Conservation (phyloP, 352 stramenopile genomes). For the Blastocystis sp. region DNA sequence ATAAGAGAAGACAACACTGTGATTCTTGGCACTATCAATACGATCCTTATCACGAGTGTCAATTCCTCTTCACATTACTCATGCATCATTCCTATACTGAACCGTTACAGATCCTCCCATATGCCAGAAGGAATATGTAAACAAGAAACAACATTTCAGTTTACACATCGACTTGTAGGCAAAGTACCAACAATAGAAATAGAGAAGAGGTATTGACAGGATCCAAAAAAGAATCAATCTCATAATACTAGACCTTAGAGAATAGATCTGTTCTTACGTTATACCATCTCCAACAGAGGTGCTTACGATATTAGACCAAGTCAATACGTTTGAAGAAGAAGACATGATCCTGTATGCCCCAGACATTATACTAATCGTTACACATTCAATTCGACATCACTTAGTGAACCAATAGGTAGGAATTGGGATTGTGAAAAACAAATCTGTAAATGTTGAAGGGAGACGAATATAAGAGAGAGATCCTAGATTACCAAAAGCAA, state of each 20-base stretch:
- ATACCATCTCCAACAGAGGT: not conserved
- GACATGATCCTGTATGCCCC: not conserved
- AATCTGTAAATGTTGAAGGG: too few relatives aligned
- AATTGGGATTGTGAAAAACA: not conserved
- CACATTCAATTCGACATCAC: not conserved
- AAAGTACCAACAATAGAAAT: conserved; percentile 22
- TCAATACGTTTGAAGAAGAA: not conserved
- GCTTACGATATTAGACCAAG: not conserved
- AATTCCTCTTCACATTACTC: not conserved
- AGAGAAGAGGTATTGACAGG: not conserved
- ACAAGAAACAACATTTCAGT: not conserved
- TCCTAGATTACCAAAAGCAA: not conserved
- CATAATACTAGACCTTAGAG: not conserved
- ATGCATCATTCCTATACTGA: not conserved
- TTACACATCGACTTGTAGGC: conserved; percentile 17
- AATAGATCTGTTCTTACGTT: not conserved
- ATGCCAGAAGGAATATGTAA: not conserved
- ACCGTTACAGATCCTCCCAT: not conserved
- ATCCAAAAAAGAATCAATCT: not conserved
- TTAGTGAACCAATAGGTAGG: not conserved
- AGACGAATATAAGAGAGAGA: too few relatives aligned
- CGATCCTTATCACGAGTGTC: conserved; percentile 18
- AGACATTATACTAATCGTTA: not conserved
- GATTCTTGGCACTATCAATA: not conserved
- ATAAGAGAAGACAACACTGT: conserved; percentile 44